Percentiles rank a stretch among this genome's conserved stretches.
phyloP scores from a whole-genome alignment of 2,329 filamentous ascomycete species.

The Aureobasidium namibiae region DNA sequence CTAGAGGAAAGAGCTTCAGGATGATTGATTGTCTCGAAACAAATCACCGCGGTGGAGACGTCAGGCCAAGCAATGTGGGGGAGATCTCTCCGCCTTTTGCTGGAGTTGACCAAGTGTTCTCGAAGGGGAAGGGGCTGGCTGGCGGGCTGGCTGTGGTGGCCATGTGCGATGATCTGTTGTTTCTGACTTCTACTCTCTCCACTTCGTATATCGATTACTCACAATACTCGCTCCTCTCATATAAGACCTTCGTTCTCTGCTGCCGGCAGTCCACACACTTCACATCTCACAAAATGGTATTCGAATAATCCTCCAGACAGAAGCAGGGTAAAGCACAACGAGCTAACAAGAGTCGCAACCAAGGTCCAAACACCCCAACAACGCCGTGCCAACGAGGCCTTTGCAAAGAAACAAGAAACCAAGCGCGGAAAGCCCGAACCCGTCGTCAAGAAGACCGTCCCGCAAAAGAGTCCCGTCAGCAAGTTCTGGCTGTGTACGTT shows the following conservation, averaged over 20 bases:
- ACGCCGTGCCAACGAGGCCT: conserved; percentile 72
- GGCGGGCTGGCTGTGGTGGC: no score
- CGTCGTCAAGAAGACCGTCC: conserved; percentile 34
- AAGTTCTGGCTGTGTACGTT: conserved; percentile 53
- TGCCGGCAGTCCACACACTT: background rate
- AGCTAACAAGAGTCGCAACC: background rate
- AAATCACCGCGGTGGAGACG: background rate
- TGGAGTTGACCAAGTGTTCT: conserved; percentile 8
- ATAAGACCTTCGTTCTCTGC: background rate
- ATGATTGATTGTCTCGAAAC: background rate
- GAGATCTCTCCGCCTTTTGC: background rate
- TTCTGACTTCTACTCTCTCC: background rate
- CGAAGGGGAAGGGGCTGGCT: background rate
- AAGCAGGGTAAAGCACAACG: no score
- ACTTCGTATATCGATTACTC: no score
- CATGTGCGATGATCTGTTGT: background rate
- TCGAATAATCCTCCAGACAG: no score
- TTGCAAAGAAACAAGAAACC: conserved; percentile 62
- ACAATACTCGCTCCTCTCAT: background rate
- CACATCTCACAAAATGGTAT: background rate
- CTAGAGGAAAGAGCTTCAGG: background rate
- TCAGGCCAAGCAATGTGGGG: background rate
- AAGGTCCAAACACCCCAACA: conserved; percentile 80
- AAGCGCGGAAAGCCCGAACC: conserved; percentile 61
- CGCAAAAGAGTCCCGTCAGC: conserved; percentile 41